phyloP scores from a whole-genome alignment of 805 yeast species.

The Peterozyma xylosa region DNA sequence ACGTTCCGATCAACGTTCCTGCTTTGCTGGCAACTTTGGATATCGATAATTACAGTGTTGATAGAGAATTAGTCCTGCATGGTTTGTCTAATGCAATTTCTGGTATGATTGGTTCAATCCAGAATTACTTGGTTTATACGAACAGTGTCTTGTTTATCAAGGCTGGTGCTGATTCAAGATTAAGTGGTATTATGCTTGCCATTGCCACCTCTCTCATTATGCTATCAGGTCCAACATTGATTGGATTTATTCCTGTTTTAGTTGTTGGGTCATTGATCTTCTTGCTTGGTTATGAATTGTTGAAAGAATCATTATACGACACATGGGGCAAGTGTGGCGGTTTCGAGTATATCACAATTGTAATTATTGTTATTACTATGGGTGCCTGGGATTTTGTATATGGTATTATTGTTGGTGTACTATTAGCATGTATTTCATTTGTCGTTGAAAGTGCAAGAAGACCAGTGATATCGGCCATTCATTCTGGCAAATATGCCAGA shows the following conservation, averaged over 20 bases:
- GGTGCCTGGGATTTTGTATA: constrained; percentile 92
- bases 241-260: constrained; percentile 90
- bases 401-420: constrained; percentile 85
- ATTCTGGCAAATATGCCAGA: constrained; percentile 81
- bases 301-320: constrained; percentile 81
- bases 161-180: constrained; percentile 87
- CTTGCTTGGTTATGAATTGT: constrained; percentile 81
- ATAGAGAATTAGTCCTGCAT: constrained; percentile 89
- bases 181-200: constrained; percentile 88
- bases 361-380: constrained; percentile 87
- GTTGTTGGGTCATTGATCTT: constrained; percentile 93
- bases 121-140: constrained; percentile 91
- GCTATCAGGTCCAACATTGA: constrained; percentile 86
- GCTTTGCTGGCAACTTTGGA: constrained; percentile 89
- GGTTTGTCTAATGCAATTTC: constrained; percentile 85
- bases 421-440: constrained; percentile 90
- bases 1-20: constrained; percentile 97
- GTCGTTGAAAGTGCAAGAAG: constrained; percentile 85
- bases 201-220: constrained; percentile 72
- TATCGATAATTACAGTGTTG: constrained; percentile 82
- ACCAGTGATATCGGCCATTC: constrained; percentile 74
- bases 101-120: constrained; percentile 82
- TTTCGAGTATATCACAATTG: constrained; percentile 79
- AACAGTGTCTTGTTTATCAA: constrained; percentile 86
- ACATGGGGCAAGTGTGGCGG: constrained; percentile 67